Conservation (phyloP, 164 flowering plant genomes). For the Magnolia changhungtana region DNA sequence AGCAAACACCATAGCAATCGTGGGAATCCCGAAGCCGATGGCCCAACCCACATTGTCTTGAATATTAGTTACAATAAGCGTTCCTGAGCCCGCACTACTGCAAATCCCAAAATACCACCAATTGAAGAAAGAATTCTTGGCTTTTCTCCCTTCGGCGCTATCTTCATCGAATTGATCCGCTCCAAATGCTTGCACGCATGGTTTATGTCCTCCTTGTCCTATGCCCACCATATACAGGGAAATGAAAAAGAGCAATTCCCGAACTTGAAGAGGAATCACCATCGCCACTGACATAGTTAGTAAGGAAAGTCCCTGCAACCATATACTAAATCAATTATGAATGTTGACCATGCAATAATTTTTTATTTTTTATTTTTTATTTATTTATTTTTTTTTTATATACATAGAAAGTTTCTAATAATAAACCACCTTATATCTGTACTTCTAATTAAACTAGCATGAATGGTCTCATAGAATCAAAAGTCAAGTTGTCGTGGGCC, state of each 20-base stretch:
- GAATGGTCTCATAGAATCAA: too few species aligned
- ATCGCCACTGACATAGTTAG: background rate
- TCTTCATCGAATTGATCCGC: conserved; percentile 17
- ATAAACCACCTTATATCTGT: too few species aligned
- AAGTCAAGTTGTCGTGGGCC: too few species aligned
- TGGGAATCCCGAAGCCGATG: conserved; percentile 2
- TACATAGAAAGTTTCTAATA: too few species aligned
- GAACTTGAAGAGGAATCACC: conserved; percentile 13
- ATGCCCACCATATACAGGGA: conserved; percentile 21
- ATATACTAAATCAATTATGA: too few species aligned
- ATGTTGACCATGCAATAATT: too few species aligned
- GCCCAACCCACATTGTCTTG: conserved; percentile 13
- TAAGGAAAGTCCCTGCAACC: background rate
- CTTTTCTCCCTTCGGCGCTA: conserved; percentile 4
- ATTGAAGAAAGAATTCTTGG: background rate
- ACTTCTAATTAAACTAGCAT: too few species aligned
- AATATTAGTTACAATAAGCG: background rate
- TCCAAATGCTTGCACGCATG: conserved; percentile 24
- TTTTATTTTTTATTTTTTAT: too few species aligned
- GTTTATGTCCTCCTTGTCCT: conserved; percentile 19
- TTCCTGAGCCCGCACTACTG: background rate
- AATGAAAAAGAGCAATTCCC: conserved; percentile 19
- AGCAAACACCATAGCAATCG: conserved; percentile 7
- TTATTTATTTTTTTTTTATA: too few species aligned
- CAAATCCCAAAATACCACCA: conserved; percentile 20